Evolutionary conservation across 2,329 filamentous ascomycete species (phyloP), one percentile per base, ranked within the genome.

Genomic region (Diaporthe citrichinensis): DNA sequence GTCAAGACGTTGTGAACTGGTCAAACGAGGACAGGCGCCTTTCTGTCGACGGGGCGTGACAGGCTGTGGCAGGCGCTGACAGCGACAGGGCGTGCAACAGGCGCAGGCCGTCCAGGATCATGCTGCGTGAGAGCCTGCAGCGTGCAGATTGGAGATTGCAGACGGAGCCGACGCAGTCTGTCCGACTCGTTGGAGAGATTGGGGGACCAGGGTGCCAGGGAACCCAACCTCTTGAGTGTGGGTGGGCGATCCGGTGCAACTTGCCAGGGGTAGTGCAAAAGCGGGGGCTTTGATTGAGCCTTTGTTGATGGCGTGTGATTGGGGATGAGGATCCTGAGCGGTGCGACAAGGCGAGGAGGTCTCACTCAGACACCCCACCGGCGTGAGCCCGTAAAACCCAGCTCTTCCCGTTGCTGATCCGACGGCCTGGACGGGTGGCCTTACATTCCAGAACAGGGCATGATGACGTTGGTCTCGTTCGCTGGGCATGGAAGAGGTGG

Each of bases 181-280:
- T 67, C 58, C 36, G 51, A 67, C 28, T n/a, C 62, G 41, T 44
- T 49, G 51, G 39, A 71, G 73, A 73, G 61, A 75, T 75, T 72
- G 62, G 69, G 36, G 51, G 25, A 46, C 61, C 39, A 62, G 59
- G 59, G 39, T 31, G 39, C 46, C 73, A 51, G 46, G 62, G 31
- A 53, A 39, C 65, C 46, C 65, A 69, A 41, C 46, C 65, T 68
- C 65, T 51, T 28, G 20, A 68, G 71, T 62, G 69, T 73, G 67
- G 68, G 59, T 72, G 75, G 75, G 55, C 75, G 75, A 76, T 76
- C 73, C 73, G 59, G 68, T 75, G 68, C 73, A 51, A 73, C 75
- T 72, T 74, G 69, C 75, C 72, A 71, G 51, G 74, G 65, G 74
- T 51, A 17, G 34, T 36, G 62, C 71, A 71, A 55, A 69, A 73